Evolutionary conservation across 139 green algal genomes (phyloP).

Genomic region (Klebsormidium nitens): DNA sequence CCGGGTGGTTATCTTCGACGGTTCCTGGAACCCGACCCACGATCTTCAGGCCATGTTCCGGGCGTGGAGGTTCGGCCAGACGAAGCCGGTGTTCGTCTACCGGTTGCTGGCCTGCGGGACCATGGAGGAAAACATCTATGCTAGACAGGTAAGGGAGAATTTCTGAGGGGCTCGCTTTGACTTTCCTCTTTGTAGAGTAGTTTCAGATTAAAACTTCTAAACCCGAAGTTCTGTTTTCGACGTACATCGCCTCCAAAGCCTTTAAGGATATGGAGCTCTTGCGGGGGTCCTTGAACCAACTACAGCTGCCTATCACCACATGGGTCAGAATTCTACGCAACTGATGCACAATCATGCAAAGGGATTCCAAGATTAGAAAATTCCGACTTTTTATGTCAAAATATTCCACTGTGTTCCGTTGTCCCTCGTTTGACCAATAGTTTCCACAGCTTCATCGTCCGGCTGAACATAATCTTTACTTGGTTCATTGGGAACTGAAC

Average conservation of each 20-base stretch:
- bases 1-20: slow-evolving; percentile 65
- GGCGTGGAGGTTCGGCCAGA: slow-evolving; percentile 72
- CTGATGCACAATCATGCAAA: too few species aligned
- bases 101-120: slow-evolving; percentile 50
- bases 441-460: neutral
- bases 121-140: slow-evolving; percentile 58
- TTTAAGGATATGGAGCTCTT: neutral
- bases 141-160: slow-evolving; percentile 21
- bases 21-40: slow-evolving; percentile 66
- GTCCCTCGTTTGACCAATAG: slow-evolving; percentile 2
- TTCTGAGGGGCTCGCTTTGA: neutral
- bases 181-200: neutral
- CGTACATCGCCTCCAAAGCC: neutral
- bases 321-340: neutral
- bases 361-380: too few species aligned
- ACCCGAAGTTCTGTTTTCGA: neutral
- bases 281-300: neutral
- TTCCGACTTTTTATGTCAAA: too few species aligned
- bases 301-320: neutral
- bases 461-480: neutral
- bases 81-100: slow-evolving; percentile 82
- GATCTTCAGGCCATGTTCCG: slow-evolving; percentile 65
- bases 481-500: too few species aligned
- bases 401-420: too few species aligned
- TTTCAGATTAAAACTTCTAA: neutral